phyloP scores from a whole-genome alignment of 768 basidiomycete genomes.

The Phaeolepiota aurea region DNA sequence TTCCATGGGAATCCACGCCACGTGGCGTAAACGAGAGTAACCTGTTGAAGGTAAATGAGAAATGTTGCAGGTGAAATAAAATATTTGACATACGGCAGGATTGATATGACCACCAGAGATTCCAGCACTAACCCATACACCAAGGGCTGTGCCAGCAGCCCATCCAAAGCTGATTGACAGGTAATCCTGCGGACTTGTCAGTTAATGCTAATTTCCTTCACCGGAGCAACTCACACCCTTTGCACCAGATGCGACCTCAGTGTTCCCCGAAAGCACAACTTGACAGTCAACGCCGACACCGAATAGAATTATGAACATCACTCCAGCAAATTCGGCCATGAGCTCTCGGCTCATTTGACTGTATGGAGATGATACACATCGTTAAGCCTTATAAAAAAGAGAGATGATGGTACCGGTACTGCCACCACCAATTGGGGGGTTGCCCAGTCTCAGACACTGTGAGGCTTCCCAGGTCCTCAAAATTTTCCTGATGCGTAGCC shows the following conservation, averaged over 20 bases:
- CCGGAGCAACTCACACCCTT: constrained; percentile 45
- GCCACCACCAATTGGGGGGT: constrained; percentile 19
- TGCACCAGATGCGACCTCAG: constrained; percentile 27
- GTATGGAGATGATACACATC: background rate
- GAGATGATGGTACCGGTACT: constrained; percentile 13
- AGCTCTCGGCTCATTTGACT: constrained; percentile 25
- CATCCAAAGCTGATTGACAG: constrained; percentile 35
- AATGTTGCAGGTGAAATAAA: no score
- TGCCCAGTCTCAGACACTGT: background rate
- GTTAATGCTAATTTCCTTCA: no score
- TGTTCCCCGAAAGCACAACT: constrained; percentile 31
- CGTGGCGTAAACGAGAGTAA: constrained; percentile 56
- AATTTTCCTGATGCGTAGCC: background rate
- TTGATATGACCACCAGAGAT: constrained; percentile 43
- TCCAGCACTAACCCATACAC: constrained; percentile 39
- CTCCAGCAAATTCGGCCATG: constrained; percentile 48
- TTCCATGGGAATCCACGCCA: constrained; percentile 63
- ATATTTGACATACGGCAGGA: constrained; percentile 21
- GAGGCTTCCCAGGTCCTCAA: no score
- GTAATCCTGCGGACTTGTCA: constrained; percentile 20
- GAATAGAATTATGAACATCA: constrained; percentile 44
- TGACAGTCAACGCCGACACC: constrained; percentile 44
- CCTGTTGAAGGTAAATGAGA: constrained; percentile 17
- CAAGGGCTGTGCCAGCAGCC: constrained; percentile 36
- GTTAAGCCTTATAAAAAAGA: background rate